Conservation (phyloP, 2,329 filamentous ascomycete genomes). For the Colletotrichum camelliae region DNA sequence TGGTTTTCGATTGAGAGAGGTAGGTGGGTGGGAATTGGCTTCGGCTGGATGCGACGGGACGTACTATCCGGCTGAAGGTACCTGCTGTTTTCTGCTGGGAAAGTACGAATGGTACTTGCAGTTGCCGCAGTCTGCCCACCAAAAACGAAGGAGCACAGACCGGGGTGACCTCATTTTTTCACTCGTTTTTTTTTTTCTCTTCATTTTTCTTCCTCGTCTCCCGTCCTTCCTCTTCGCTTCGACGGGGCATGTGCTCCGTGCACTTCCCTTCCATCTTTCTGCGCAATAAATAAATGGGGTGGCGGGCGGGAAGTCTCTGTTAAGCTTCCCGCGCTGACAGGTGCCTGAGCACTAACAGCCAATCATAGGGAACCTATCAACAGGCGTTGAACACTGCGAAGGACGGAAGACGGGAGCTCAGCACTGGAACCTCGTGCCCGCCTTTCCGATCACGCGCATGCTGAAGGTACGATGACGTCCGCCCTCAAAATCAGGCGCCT, state of each 20-base stretch:
- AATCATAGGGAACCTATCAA: not conserved
- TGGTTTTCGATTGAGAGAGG: not conserved
- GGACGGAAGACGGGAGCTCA: not conserved
- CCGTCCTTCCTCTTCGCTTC: not conserved
- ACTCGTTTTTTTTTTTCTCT: not conserved
- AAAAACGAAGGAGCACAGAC: not conserved
- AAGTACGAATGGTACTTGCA: not conserved
- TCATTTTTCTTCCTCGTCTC: not conserved
- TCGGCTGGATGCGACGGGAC: not conserved
- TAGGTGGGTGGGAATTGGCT: not conserved
- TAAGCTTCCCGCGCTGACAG: constrained; percentile 3
- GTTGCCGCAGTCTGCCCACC: not conserved
- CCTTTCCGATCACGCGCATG: constrained; percentile 4
- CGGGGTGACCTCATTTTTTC: constrained; percentile 17
- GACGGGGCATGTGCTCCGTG: not conserved
- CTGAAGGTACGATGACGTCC: not conserved
- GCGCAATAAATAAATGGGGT: not conserved
- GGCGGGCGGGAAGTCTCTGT: constrained; percentile 1
- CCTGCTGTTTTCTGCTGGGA: not conserved
- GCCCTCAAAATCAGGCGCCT: not conserved
- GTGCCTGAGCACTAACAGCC: constrained; percentile 1
- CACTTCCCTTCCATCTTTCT: not conserved
- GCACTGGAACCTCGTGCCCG: not conserved
- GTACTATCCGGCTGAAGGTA: not conserved
- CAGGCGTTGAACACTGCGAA: not conserved